Conservation (phyloP, 2,329 filamentous ascomycete genomes). For the Talaromyces sp. region DNA sequence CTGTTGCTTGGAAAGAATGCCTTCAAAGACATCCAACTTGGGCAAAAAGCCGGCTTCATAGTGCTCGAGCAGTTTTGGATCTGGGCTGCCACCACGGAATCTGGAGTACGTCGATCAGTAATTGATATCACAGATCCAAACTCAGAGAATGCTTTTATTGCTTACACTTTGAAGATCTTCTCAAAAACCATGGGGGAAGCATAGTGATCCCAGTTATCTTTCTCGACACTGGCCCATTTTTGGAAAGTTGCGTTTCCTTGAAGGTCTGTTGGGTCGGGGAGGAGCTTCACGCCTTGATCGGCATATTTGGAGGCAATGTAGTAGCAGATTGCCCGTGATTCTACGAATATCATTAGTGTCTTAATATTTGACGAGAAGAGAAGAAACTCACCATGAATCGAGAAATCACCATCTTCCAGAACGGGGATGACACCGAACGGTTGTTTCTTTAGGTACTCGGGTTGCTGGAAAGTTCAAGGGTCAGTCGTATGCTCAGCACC, state of each 20-base stretch:
- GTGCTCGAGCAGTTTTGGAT: neutral
- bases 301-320: conserved; percentile 29
- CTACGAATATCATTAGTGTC: neutral
- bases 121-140: neutral
- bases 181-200: conserved; percentile 28
- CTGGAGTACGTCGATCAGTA: conserved; percentile 13
- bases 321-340: conserved; percentile 32
- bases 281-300: conserved; percentile 21
- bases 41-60: conserved; percentile 12
- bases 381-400: neutral
- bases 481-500: neutral
- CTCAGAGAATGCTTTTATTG: too few relatives aligned
- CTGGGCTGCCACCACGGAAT: conserved; percentile 20
- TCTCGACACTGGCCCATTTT: neutral
- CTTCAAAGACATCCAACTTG: conserved; percentile 25
- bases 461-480: neutral
- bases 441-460: conserved; percentile 28
- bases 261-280: conserved; percentile 20
- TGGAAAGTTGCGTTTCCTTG: conserved; percentile 23
- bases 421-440: conserved; percentile 40
- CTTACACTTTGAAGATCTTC: conserved; percentile 25
- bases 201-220: conserved; percentile 28
- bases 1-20: conserved; percentile 24
- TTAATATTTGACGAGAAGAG: too few relatives aligned
- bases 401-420: conserved; percentile 33